Base-by-base conservation (phyloP, 768 basidiomycete genomes). In the Clitopilus hobsonii region DNA sequence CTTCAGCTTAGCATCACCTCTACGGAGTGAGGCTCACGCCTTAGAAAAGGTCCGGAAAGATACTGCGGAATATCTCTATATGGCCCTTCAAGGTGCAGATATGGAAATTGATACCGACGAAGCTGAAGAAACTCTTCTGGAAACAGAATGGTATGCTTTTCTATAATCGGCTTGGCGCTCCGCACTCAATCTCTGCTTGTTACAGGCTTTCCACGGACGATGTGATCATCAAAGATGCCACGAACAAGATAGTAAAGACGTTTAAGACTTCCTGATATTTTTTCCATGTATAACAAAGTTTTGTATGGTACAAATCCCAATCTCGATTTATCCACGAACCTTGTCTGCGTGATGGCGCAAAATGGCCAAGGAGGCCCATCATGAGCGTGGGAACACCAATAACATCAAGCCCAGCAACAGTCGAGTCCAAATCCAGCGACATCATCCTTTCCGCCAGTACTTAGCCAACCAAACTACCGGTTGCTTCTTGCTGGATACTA, bases 21-120 rank as follows among this genome's bases (percentile, higher is more conserved):
- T n/a, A n/a, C n/a, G n/a, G n/a, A n/a, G n/a, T n/a, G n/a, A n/a
- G n/a, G n/a, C n/a, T n/a, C n/a, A n/a, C n/a, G n/a, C 29, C 24
- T 51, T 16, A 6, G 1, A 8, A 25, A 60, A 96, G 93, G 76
- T 94, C 54, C 85, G 94, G 54, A 77, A 85, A 8, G 83, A 86
- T 56, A 85, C 90, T 1, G 90, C 92, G 2, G 94, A 96, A 67
- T 82, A 88, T 58, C 67, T 97, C 6, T 97, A 94, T 64, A 72
- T 91, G 24, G 77, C 83, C 14, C 68, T 95, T 29, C 89, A 93
- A 65, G 82, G 82, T 60, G 76, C 76, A 47, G 90, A 91, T 59
- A 63, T 88, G 7, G 84, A 77, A 0, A 68, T 75, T 54, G 88
- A 89, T 14, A 83, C 83, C 7, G 84, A 85, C 30, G 81, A 79